Evolutionary conservation across 163 green algal genomes (phyloP), one percentile per base, ranked within the genome.

Genomic region (Picocystis sp.): DNA sequence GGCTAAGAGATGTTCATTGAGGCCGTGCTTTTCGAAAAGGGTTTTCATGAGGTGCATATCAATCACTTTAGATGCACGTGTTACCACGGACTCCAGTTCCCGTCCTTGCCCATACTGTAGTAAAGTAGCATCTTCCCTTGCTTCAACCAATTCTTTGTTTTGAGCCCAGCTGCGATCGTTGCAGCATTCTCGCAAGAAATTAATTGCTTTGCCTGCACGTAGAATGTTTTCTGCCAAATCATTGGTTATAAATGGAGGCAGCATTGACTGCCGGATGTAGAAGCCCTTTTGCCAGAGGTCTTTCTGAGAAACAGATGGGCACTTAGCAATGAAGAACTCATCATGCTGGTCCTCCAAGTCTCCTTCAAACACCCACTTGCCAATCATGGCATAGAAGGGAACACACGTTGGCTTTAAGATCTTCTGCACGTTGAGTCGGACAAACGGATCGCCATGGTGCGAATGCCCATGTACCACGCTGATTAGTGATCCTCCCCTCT

Each of bases 201-300:
- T 87, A 68, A 93, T 89, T 50, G 64, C 73, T 72, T 93, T 93
- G 49, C 83, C 83, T 10, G 73, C 64, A 5, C 81, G 65, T 47
- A 92, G 66, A 33, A 92, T 82, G 14, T 63, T 73, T 19, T 55
- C 25, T 11, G 81, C 82, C 29, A 86, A 62, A 11, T 62, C 42
- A 21, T 51, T 23, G 3, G 12, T 38, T 6, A 74, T 19, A 13
- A 74, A 70, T 12, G 22, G 3, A 42, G 81, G 82, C 56, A 88
- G 53, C 58, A 77, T 75, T 10, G 48, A 56, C 13, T 66, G 55
- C 35, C 86, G 64, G 45, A 90, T 44, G 15, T 45, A 44, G 63
- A 83, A 88, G 13, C 66, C 66, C 11, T 66, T 45, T 1, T 66
- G 63, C 64, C 61, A 76, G 41, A 69, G 45, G 29, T 67, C 61